phyloP scores from a whole-genome alignment of 495 filamentous ascomycete species.

The Annulohypoxylon stygium region DNA sequence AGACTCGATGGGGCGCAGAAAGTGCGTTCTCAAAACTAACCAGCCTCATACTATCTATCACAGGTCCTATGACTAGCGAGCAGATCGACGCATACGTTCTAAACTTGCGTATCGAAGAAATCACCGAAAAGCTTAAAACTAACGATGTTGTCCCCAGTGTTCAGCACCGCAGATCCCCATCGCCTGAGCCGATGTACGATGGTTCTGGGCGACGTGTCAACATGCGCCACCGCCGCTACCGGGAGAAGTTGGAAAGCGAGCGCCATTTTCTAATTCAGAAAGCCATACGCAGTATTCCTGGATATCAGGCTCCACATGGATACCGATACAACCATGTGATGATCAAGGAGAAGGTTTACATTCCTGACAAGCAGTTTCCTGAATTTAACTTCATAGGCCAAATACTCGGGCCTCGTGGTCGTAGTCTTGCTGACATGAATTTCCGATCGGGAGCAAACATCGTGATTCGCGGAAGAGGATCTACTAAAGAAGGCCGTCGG shows the following conservation, averaged over 20 bases:
- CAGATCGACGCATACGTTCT: neutral
- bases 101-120: neutral
- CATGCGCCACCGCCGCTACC: neutral
- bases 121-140: neutral
- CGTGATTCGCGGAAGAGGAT: slow-evolving; percentile 86
- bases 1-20: neutral
- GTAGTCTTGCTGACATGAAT: slow-evolving; percentile 74
- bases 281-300: neutral
- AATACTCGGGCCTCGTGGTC: neutral
- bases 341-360: neutral
- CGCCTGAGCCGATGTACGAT: neutral
- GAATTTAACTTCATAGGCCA: neutral
- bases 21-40: neutral
- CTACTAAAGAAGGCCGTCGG: slow-evolving; percentile 86
- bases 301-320: neutral
- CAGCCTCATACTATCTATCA: neutral
- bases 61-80: neutral
- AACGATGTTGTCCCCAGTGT: neutral
- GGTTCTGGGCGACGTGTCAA: neutral
- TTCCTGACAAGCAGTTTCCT: neutral
- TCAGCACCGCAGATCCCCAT: neutral
- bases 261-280: neutral
- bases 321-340: neutral
- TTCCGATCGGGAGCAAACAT: slow-evolving; percentile 83
- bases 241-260: neutral